Conservation (phyloP, 2,329 filamentous ascomycete species). For the Cladosporium austrohemisphaericum region DNA sequence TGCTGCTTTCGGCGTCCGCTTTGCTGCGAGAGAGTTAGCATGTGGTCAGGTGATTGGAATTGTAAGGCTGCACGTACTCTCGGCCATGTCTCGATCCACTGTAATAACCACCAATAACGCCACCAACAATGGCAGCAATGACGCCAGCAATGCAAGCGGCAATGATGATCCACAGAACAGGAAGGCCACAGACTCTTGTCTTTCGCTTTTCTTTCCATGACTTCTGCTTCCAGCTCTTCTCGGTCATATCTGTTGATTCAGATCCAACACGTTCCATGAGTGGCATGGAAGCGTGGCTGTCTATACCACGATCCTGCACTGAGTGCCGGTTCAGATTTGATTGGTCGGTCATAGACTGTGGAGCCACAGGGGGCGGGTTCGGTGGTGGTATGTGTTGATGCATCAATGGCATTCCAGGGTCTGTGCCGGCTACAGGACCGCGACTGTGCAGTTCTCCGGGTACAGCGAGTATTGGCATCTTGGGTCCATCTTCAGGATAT, state of each 20-base stretch:
- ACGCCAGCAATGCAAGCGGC: conserved; percentile 28
- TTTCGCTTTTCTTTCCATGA: conserved; percentile 38
- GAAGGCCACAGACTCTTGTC: conserved; percentile 34
- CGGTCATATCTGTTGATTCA: not conserved
- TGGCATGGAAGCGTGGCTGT: conserved; percentile 17
- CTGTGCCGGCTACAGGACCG: conserved; percentile 32
- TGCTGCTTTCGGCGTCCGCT: conserved; percentile 10
- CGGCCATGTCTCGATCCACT: conserved; percentile 22
- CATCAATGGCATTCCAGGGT: conserved; percentile 34
- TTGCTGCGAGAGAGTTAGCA: conserved; percentile 13
- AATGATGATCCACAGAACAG: conserved; percentile 34
- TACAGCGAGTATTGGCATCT: conserved; percentile 49
- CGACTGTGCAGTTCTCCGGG: conserved; percentile 30
- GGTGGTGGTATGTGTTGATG: conserved; percentile 31
- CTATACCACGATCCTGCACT: conserved; percentile 11
- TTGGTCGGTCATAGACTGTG: conserved; percentile 35
- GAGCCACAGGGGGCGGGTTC: conserved; percentile 17
- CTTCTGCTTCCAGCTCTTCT: conserved; percentile 36
- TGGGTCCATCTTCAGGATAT: conserved; percentile 67
- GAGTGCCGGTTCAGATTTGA: conserved; percentile 22
- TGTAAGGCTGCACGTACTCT: conserved; percentile 19
- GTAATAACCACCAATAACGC: conserved; percentile 34
- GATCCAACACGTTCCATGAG: conserved; percentile 10
- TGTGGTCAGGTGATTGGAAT: not conserved
- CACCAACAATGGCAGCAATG: conserved; percentile 32